Evolutionary conservation across 441 rosid species (phyloP).

Genomic region (Eutrema salsugineum): DNA sequence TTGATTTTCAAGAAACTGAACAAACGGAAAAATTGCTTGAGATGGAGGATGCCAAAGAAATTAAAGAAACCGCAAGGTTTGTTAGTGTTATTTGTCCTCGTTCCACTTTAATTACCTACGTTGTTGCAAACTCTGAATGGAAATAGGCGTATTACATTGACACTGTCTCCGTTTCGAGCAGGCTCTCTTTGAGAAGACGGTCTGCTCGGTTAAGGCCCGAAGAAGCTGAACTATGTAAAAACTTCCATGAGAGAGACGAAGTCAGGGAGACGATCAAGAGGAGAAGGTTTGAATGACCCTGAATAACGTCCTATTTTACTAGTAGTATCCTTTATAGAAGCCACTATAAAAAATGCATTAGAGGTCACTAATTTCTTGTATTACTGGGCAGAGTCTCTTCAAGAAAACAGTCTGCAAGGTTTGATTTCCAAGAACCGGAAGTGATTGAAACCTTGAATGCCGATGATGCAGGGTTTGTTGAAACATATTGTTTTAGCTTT

Average conservation of each 20-base stretch:
- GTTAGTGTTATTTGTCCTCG: not conserved
- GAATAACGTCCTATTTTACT: not conserved
- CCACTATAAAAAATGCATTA: not conserved
- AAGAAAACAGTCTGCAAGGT: slow-evolving; percentile 20
- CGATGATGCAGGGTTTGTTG: slow-evolving; percentile 29
- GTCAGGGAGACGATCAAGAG: slow-evolving; percentile 20
- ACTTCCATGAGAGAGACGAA: slow-evolving; percentile 8
- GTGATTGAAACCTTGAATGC: slow-evolving; percentile 20
- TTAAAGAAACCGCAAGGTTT: slow-evolving; percentile 22
- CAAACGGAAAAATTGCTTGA: slow-evolving; percentile 4
- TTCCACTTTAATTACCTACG: not conserved
- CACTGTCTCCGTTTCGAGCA: not conserved
- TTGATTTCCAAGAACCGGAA: slow-evolving; percentile 25
- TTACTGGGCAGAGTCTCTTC: slow-evolving; percentile 26
- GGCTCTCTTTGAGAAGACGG: slow-evolving; percentile 20
- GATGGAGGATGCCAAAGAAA: slow-evolving; percentile 17
- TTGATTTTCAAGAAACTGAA: slow-evolving; percentile 8
- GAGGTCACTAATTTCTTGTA: slow-evolving; percentile 12
- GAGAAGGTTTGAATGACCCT: slow-evolving; percentile 27
- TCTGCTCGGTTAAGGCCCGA: slow-evolving; percentile 26
- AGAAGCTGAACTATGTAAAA: slow-evolving; percentile 19
- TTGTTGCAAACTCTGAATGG: not conserved
- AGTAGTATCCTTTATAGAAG: not conserved
- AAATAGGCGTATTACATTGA: not conserved
- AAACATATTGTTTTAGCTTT: not conserved